Conservation (phyloP, 805 yeast genomes). For the Candida silvatica region DNA sequence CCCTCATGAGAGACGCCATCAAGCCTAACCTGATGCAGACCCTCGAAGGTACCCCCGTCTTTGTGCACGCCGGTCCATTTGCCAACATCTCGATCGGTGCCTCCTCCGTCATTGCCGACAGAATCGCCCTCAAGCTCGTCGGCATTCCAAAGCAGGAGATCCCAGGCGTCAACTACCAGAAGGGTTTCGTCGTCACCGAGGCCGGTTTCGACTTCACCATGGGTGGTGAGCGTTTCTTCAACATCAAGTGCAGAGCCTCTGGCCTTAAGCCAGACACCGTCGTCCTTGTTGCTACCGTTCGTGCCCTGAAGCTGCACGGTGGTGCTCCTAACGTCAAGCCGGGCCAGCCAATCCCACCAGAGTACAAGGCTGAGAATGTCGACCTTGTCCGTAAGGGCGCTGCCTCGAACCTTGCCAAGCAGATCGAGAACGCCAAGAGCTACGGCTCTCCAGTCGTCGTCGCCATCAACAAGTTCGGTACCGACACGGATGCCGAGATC, state of each 20-base stretch:
- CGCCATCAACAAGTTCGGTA: slow-evolving; percentile 72
- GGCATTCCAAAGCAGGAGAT: slow-evolving; percentile 32
- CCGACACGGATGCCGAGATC: slow-evolving; percentile 64
- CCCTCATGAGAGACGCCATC: slow-evolving; percentile 71
- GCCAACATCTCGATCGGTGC: slow-evolving; percentile 87
- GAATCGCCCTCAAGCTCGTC: slow-evolving; percentile 70
- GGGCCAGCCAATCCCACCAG: slow-evolving; percentile 70
- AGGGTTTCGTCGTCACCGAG: slow-evolving; percentile 77
- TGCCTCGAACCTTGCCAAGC: slow-evolving; percentile 61
- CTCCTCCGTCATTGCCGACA: slow-evolving; percentile 74
- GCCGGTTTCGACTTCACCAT: slow-evolving; percentile 87
- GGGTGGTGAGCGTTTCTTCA: slow-evolving; percentile 86
- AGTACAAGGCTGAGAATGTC: slow-evolving; percentile 62
- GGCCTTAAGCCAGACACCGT: slow-evolving; percentile 72
- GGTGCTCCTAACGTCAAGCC: slow-evolving; percentile 88
- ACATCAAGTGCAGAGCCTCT: slow-evolving; percentile 76
- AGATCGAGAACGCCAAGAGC: slow-evolving; percentile 60
- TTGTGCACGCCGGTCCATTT: slow-evolving; percentile 84
- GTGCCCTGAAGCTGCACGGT: slow-evolving; percentile 82
- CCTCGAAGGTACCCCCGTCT: slow-evolving; percentile 80
- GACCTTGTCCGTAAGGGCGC: slow-evolving; percentile 64
- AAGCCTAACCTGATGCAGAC: slow-evolving; percentile 87
- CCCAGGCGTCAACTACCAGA: slow-evolving; percentile 28
- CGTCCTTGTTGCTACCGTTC: slow-evolving; percentile 74
- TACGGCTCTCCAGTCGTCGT: slow-evolving; percentile 77